These are phyloP conservation scores for Podospora australis DNA, from an alignment of 495 filamentous ascomycete genomes.

Conservation along the genomic window DNA sequence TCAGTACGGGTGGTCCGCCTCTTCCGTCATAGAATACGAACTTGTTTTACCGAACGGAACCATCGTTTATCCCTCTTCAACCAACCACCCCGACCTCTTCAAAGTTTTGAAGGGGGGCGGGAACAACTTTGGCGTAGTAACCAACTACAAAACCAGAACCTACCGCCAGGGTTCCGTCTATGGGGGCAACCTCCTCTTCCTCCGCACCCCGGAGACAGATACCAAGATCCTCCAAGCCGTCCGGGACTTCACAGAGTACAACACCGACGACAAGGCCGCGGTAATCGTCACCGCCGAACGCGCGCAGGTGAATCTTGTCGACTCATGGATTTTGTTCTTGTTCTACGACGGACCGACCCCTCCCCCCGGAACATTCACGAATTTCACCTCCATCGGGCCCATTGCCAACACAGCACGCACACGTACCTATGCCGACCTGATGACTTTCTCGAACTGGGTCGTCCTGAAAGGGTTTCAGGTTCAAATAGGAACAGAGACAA, in stretches of 20 bases:
- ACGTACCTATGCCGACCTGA: conserved; percentile 46
- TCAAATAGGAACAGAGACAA: conserved; percentile 52
- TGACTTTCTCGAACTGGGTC: conserved; percentile 36
- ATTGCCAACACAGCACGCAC: conserved; percentile 45
- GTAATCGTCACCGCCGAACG: conserved; percentile 51
- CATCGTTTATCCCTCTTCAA: conserved; percentile 42
- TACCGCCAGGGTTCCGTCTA: conserved; percentile 44
- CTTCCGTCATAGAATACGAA: conserved; percentile 48
- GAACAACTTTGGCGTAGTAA: conserved; percentile 49
- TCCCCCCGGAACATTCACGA: conserved; percentile 48
- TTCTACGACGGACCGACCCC: conserved; percentile 55
- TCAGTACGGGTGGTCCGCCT: conserved; percentile 52
- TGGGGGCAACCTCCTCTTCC: conserved; percentile 50
- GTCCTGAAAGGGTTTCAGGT: conserved; percentile 41
- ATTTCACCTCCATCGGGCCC: conserved; percentile 47
- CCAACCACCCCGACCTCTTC: conserved; percentile 35
- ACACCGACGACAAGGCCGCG: conserved; percentile 48
- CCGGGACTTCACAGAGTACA: conserved; percentile 51
- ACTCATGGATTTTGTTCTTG: conserved; percentile 55
- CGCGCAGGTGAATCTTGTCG: conserved; percentile 33
- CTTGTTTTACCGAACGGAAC: conserved; percentile 51
- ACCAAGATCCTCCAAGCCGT: conserved; percentile 43
- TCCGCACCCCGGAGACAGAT: conserved; percentile 31
- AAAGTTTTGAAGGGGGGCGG: conserved; percentile 41
- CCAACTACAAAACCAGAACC: conserved; percentile 41